Percentiles rank a stretch among this genome's conserved stretches.
Conservation (phyloP, 2,329 filamentous ascomycete species). For the Escovopsis sp. region DNA sequence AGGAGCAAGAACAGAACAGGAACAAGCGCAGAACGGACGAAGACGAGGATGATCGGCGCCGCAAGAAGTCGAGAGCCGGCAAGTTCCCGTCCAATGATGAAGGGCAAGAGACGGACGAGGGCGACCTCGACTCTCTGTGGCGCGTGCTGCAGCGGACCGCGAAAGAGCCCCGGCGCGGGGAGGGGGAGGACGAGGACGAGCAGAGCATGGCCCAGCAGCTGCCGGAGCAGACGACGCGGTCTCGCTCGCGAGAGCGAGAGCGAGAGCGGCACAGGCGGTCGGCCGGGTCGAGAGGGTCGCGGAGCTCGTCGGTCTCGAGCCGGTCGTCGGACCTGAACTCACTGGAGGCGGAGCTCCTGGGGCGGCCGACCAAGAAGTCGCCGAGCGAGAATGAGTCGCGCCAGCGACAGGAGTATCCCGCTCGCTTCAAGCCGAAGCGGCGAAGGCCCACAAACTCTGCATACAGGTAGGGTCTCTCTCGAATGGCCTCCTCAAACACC, state of each 20-base stretch:
- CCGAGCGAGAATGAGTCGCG: conserved; percentile 12
- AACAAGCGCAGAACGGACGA: conserved; percentile 4
- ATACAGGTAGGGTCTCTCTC: conserved; percentile 19
- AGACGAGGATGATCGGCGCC: conserved; percentile 1
- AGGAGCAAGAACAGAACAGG: conserved; percentile 4
- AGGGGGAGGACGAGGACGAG: conserved; percentile 1
- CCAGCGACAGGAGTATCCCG: conserved; percentile 8
- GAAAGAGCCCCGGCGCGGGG: not conserved
- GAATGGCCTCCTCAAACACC: not conserved
- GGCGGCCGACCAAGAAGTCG: conserved; percentile 18
- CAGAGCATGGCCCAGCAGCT: not conserved
- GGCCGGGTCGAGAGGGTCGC: conserved; percentile 12
- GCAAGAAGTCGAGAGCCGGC: conserved; percentile 2
- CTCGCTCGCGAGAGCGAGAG: conserved; percentile 5
- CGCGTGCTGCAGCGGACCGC: conserved; percentile 3
- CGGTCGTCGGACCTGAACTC: conserved; percentile 24
- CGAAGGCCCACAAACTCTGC: conserved; percentile 22
- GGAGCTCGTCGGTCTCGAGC: conserved; percentile 16
- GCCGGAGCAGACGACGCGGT: conserved; percentile 1
- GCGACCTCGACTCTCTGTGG: conserved; percentile 1
- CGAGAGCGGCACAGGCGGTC: conserved; percentile 11
- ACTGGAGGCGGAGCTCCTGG: conserved; percentile 24
- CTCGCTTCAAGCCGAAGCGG: conserved; percentile 14
- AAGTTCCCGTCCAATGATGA: not conserved
- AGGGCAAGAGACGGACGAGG: not conserved